Base-by-base conservation (phyloP, 208 protist genomes). In the Trypanosoma grayi region DNA sequence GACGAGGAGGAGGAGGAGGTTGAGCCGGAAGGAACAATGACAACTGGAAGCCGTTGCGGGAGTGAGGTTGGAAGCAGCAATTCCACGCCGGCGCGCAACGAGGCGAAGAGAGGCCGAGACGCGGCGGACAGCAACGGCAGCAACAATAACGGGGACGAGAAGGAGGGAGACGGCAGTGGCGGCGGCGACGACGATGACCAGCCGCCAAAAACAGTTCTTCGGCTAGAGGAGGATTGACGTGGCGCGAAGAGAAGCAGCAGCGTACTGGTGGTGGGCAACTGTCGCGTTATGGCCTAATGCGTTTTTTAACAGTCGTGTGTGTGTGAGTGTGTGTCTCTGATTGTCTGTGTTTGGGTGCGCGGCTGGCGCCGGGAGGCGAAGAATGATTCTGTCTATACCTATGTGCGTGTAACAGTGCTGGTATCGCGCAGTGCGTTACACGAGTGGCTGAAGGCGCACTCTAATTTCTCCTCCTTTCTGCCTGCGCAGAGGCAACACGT, bases 11-110 rank as follows among this genome's bases (percentile, higher is more conserved):
- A 55, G 1, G 66, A 54, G 22, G 57, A 61, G 16, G 56, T 37
- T 7, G 62, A 46, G 20, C 46, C 46, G 16, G 51, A 56, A 33
- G 51, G 60, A 43, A 36, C 34, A 3, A 43, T 14, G 39, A 22
- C 39, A 14, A 14, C 20, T 43, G 10, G 6, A 4, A 43, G 39
- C 39, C 39, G 6, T 14, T 43, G 39, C 39, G 20, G 20, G 16
- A 43, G 39, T n/a, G 10, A 43, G 3, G 4, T n/a, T 5, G 10
- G 3, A 48, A 6, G 44, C 44, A 48, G 6, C 10, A 3, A 14
- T 43, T 43, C 11, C 10, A n/a, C 11, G 3, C 39, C 39, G 11
- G 4, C 10, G 39, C 39, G 6, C 11, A 2, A 5, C 10, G 39
- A 5, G 10, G 20, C 3, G 39, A 43, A n/a, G 39, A 10, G 39